Percentiles rank a stretch among this genome's conserved stretches.
Evolutionary conservation across 441 rosid species (phyloP).

Genomic region (Theobroma grandiflorum): DNA sequence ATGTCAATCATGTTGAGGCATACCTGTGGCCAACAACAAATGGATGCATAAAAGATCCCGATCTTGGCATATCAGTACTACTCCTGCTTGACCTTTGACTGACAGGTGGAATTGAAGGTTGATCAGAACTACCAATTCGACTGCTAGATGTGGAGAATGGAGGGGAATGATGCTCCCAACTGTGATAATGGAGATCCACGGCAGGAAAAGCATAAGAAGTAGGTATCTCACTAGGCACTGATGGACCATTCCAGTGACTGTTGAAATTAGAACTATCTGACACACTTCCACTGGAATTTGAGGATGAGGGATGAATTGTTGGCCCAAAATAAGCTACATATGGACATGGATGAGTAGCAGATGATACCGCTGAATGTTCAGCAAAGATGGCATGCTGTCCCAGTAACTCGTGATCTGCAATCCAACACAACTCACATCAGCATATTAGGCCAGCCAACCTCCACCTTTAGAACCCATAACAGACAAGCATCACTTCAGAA

Average conservation of each 20-base stretch:
- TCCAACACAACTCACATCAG: slow-evolving; percentile 29
- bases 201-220: slow-evolving; percentile 77
- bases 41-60: slow-evolving; percentile 85
- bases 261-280: slow-evolving; percentile 77
- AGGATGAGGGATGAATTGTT: slow-evolving; percentile 79
- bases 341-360: slow-evolving; percentile 88
- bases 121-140: slow-evolving; percentile 68
- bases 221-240: slow-evolving; percentile 70
- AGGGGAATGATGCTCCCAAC: slow-evolving; percentile 88
- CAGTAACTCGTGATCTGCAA: slow-evolving; percentile 84
- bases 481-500: slow-evolving; percentile 27
- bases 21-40: slow-evolving; percentile 87
- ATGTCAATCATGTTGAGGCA: slow-evolving; percentile 6
- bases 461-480: slow-evolving; percentile 9
- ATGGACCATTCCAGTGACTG: slow-evolving; percentile 82
- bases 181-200: slow-evolving; percentile 77
- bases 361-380: slow-evolving; percentile 73
- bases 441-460: slow-evolving; percentile 4
- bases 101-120: slow-evolving; percentile 61
- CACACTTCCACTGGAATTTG: slow-evolving; percentile 69
- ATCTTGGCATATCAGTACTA: slow-evolving; percentile 69
- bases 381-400: slow-evolving; percentile 84
- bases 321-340: slow-evolving; percentile 91
- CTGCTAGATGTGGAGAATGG: slow-evolving; percentile 66
- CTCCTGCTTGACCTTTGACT: slow-evolving; percentile 69